Base-by-base conservation (phyloP, 257 asterid genomes). In the Lavandula angustifolia region DNA sequence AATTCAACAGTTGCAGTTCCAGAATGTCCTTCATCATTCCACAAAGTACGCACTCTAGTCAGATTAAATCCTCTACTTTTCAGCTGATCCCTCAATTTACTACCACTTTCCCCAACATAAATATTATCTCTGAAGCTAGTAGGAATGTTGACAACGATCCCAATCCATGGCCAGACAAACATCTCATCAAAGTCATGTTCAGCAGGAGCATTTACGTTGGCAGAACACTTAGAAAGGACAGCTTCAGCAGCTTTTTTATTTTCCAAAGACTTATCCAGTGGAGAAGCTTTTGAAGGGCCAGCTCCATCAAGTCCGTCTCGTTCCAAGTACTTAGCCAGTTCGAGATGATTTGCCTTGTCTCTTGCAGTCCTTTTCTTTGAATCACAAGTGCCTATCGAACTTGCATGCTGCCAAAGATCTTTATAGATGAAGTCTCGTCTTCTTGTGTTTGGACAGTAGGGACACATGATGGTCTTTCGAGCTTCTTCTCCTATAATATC, bases 111-210 rank as follows among this genome's bases (percentile, higher is more conserved):
- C 66, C 95, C 99, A 27, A 82, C 92, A 67, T 73, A 74, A 8
- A 74, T 83, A 12, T 88, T 92, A 48, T 86, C 87, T 76, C 80
- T 85, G 22, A 76, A 75, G 55, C 72, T 69, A 44, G 79, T 80
- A 4, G 87, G 85, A 55, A 87, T 79, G 63, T 90, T 87, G 43
- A 78, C 94, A 33, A 90, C 80, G 27, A 85, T 67, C 18, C 95
- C 96, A 69, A 82, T 69, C 99, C 99, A 94, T 6, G 99, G 99
- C 96, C 97, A 90, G 41, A 94, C 97, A 71, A 87, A 87, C 83
- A 84, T 76, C 82, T 94, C 97, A 37, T 74, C 83, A 67, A 65
- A 77, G 52, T 84, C 87, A 5, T 80, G 83, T 48, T 81, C 85
- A 34, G 81, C 83, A 56, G 85, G 79, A 22, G 82, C 55, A 76